Percentiles rank a stretch among this genome's conserved stretches.
These are phyloP conservation scores for Yamadazyma songkhlaensis DNA, from an alignment of 1,139 yeast species.

Conservation along the genomic window DNA sequence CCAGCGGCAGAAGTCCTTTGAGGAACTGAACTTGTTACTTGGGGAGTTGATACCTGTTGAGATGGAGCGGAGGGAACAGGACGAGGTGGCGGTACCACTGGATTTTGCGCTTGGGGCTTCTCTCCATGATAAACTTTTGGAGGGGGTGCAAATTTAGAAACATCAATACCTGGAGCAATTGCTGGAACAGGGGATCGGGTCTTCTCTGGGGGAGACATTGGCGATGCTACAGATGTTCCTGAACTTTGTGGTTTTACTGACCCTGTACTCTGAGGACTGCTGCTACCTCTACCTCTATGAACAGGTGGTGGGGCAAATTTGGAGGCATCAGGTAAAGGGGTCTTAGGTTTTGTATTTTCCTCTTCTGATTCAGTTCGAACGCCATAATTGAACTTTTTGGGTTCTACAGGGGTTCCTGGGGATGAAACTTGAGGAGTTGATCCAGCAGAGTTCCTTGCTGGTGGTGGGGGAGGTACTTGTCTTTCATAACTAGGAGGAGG, in stretches of 20 bases:
- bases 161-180: constrained; percentile 12
- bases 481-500: constrained; percentile 1
- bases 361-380: constrained; percentile 2
- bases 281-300: constrained; percentile 20
- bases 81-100: constrained; percentile 12
- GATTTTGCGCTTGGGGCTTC: background rate
- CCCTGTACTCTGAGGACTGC: background rate
- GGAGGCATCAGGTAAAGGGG: constrained; percentile 36
- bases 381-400: constrained; percentile 5
- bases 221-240: background rate
- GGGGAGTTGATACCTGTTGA: no score
- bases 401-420: background rate
- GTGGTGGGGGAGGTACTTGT: constrained; percentile 1
- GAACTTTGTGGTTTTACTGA: background rate
- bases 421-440: background rate
- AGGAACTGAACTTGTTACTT: no score
- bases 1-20: no score
- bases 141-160: constrained; percentile 16
- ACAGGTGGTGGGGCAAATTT: constrained; percentile 45
- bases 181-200: constrained; percentile 10
- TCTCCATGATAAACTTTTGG: constrained; percentile 14
- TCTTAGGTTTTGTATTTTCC: constrained; percentile 12
- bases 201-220: background rate
- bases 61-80: background rate
- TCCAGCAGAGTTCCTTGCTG: constrained; percentile 1